A percentile compares a stretch with the other conserved stretches of the same genome.
These are phyloP conservation scores for Boletus vinaceobasis DNA, from an alignment of 768 basidiomycete species.

Conservation along the genomic window DNA sequence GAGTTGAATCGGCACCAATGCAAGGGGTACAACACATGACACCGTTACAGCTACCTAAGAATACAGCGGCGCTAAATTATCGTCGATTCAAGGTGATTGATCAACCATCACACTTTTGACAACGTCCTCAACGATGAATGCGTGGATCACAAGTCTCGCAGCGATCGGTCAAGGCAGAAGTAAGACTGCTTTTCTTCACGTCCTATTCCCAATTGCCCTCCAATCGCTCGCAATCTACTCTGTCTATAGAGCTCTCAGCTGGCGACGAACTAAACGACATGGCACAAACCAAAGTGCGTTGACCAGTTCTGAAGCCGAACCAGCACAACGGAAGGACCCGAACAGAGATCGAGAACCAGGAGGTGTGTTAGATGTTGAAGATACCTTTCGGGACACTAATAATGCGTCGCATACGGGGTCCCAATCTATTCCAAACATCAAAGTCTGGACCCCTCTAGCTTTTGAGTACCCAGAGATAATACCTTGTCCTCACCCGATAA, in stretches of 20 bases:
- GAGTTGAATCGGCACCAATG: no score
- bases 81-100: no score
- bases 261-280: conserved; percentile 1
- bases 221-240: conserved; percentile 17
- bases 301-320: not conserved
- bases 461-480: conserved; percentile 55
- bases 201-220: conserved; percentile 12
- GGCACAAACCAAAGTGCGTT: not conserved
- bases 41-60: not conserved
- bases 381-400: not conserved
- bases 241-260: conserved; percentile 8
- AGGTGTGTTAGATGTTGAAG: conserved; percentile 14
- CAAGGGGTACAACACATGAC: no score
- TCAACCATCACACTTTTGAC: no score
- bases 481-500: conserved; percentile 38
- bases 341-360: conserved; percentile 27
- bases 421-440: not conserved
- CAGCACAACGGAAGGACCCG: not conserved
- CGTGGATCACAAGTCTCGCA: conserved; percentile 7
- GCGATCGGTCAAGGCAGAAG: not conserved
- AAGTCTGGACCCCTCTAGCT: conserved; percentile 53
- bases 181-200: not conserved
- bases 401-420: not conserved
- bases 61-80: not conserved
- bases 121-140: not conserved